Percentiles rank a stretch among this genome's conserved stretches.
Conservation (phyloP, 192 early-diverging fungal genomes). For the Coemansia sp. region DNA sequence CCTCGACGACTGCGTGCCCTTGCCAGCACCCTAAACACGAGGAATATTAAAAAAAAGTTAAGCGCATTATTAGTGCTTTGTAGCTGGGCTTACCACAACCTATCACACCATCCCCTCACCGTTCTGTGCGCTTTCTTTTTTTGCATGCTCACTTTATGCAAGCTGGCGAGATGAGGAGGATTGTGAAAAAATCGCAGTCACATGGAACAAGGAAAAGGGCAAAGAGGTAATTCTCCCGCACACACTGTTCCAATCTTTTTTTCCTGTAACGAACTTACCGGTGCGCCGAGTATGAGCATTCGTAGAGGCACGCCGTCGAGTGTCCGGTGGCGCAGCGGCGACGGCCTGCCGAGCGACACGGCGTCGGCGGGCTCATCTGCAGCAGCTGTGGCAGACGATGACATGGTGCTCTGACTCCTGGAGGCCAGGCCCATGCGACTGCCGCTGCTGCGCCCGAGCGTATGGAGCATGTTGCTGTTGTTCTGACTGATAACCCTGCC, state of each 20-base stretch:
- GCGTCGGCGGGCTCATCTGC: conserved; percentile 1
- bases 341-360: background rate
- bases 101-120: too few species aligned
- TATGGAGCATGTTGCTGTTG: background rate
- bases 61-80: too few species aligned
- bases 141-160: too few species aligned
- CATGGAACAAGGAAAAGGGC: conserved; percentile 1
- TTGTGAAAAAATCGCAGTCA: conserved; percentile 1
- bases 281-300: conserved; percentile 71
- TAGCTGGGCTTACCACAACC: too few species aligned
- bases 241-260: too few species aligned
- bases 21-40: conserved; percentile 71
- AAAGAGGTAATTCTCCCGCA: conserved; percentile 5
- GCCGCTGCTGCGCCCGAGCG: background rate
- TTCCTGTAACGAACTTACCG: too few species aligned
- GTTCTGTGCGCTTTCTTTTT: background rate
- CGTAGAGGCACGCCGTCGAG: conserved; percentile 55
- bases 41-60: too few species aligned
- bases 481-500: background rate
- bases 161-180: background rate
- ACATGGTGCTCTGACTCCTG: conserved; percentile 21
- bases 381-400: conserved; percentile 1
- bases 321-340: conserved; percentile 13
- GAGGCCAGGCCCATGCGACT: background rate
- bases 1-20: conserved; percentile 87